These are phyloP conservation scores for Arabis alpina DNA, from an alignment of 345 rosid genomes.

Conservation along the genomic window DNA sequence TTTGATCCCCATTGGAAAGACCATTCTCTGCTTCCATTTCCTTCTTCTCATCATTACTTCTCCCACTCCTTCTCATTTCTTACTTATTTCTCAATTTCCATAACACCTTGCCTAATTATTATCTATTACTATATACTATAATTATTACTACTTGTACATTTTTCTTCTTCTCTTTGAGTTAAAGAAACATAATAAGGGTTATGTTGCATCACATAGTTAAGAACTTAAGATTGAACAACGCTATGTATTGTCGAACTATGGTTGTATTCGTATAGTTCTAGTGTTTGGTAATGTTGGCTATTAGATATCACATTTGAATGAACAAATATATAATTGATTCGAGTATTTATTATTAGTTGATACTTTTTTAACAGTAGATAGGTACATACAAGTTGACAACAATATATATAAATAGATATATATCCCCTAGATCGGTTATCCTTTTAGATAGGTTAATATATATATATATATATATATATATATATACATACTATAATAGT, in stretches of 20 bases:
- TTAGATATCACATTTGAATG: no score
- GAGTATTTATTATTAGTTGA: background rate
- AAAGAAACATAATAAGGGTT: no score
- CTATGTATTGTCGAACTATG: no score
- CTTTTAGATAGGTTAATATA: no score
- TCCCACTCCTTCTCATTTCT: slow-evolving; percentile 44
- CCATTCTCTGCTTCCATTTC: slow-evolving; percentile 45
- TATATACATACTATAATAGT: no score
- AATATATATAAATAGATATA: no score
- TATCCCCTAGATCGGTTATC: no score
- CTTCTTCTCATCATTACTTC: slow-evolving; percentile 63
- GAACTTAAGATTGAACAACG: no score
- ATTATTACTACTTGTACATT: background rate
- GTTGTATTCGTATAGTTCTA: background rate
- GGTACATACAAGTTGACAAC: background rate
- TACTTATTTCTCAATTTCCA: slow-evolving; percentile 3
- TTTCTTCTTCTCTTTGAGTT: background rate
- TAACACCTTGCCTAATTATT: slow-evolving; percentile 21
- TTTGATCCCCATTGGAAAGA: slow-evolving; percentile 52
- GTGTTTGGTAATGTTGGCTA: no score
- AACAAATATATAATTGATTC: background rate
- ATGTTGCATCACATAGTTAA: no score
- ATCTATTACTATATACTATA: background rate
- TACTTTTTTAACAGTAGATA: background rate
- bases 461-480: no score